Conservation (phyloP, 2,329 filamentous ascomycete genomes). For the Cercospora sp. region DNA sequence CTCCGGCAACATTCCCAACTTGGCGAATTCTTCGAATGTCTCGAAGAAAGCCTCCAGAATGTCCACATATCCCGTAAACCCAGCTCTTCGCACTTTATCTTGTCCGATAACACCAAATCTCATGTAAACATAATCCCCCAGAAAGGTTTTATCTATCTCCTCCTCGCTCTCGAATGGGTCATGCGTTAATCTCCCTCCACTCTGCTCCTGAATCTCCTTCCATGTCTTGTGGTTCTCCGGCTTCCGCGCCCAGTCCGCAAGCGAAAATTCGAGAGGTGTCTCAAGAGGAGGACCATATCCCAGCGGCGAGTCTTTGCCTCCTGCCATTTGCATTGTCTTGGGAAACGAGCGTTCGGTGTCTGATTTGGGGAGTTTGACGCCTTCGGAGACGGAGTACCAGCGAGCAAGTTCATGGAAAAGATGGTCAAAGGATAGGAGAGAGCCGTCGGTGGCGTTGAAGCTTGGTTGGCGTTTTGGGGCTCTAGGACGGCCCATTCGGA, state of each 20-base stretch:
- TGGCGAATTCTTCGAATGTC: constrained; percentile 3
- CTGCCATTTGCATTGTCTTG: too few relatives aligned
- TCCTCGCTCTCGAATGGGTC: neutral
- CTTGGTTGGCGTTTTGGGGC: constrained; percentile 44
- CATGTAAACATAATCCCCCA: constrained; percentile 1
- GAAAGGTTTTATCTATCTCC: constrained; percentile 2
- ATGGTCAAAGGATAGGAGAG: constrained; percentile 46
- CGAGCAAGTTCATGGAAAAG: constrained; percentile 11
- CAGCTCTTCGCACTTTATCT: constrained; percentile 9
- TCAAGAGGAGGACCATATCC: constrained; percentile 6
- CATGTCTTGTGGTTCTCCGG: constrained; percentile 2
- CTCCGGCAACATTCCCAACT: constrained; percentile 10
- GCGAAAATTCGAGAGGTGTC: neutral
- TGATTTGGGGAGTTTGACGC: neutral
- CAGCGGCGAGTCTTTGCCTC: neutral
- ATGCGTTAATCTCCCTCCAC: neutral
- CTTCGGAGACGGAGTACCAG: constrained; percentile 8
- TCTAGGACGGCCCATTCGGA: constrained; percentile 51
- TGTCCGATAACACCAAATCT: neutral
- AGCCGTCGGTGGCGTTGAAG: constrained; percentile 51
- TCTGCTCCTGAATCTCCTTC: neutral
- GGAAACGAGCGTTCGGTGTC: constrained; percentile 2
- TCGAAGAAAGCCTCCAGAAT: constrained; percentile 4
- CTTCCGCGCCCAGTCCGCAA: constrained; percentile 4
- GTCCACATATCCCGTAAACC: constrained; percentile 14